Percentiles rank a stretch among this genome's conserved stretches.
Conservation (phyloP, 192 early-diverging fungal genomes). For the Diversispora epigaea region DNA sequence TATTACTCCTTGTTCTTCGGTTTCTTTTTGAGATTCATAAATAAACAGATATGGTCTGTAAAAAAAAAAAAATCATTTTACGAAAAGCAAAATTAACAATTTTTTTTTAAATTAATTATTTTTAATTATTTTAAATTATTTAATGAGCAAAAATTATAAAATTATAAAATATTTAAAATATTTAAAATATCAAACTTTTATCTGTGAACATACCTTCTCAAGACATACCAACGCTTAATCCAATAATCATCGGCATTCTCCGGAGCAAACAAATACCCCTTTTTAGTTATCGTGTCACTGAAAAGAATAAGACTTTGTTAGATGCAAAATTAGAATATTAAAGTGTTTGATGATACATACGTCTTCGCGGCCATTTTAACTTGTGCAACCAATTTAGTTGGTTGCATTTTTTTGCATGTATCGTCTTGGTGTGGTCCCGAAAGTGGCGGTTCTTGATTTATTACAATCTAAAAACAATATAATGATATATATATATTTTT, state of each 20-base stretch:
- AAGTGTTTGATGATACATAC: conserved; percentile 29
- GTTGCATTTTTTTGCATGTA: conserved; percentile 20
- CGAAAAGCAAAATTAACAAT: not conserved
- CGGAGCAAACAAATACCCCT: conserved; percentile 54
- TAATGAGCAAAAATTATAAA: no score
- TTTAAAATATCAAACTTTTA: not conserved
- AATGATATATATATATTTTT: conserved; percentile 21
- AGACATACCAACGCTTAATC: conserved; percentile 77
- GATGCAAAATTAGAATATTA: not conserved
- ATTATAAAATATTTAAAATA: no score
- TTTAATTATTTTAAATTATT: no score
- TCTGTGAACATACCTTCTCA: conserved; percentile 51
- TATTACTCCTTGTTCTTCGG: conserved; percentile 71
- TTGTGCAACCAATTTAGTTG: conserved; percentile 44
- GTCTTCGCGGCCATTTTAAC: conserved; percentile 40
- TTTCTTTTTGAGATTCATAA: conserved; percentile 62
- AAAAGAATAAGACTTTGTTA: not conserved
- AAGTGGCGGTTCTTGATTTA: conserved; percentile 50
- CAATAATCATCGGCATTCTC: conserved; percentile 63
- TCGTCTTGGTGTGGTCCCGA: conserved; percentile 36
- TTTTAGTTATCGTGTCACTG: conserved; percentile 53
- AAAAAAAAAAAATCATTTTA: conserved; percentile 24
- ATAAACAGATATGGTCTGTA: conserved; percentile 78
- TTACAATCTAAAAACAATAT: conserved; percentile 38
- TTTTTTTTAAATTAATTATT: no score